A percentile compares a stretch with the other conserved stretches of the same genome.
phyloP scores from a whole-genome alignment of 1,139 yeast genomes.

The Hemisphaericaspora lyxosophila region DNA sequence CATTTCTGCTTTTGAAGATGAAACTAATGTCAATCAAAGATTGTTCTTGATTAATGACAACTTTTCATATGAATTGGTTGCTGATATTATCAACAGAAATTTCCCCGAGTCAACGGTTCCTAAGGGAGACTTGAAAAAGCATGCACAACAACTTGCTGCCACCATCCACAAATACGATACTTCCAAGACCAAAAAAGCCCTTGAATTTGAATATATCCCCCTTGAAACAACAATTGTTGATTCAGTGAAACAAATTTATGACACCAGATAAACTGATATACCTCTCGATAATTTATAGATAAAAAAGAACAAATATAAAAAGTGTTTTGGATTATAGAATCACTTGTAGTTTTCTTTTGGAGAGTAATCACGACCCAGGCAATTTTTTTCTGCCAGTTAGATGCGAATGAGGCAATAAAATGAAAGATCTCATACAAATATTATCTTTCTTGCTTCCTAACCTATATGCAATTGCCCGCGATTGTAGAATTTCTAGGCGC shows the following conservation, averaged over 20 bases:
- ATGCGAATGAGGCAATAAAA: no score
- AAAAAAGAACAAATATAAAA: no score
- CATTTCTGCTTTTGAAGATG: constrained; percentile 30
- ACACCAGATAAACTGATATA: constrained; percentile 14
- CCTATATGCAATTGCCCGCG: no score
- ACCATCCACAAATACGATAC: constrained; percentile 21
- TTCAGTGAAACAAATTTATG: constrained; percentile 38
- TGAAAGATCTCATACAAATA: no score
- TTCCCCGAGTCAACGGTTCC: constrained; percentile 15
- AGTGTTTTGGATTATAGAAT: no score
- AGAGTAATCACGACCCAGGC: no score
- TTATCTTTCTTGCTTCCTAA: no score
- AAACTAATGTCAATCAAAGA: constrained; percentile 25
- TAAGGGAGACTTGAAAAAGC: constrained; percentile 8
- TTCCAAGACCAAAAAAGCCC: constrained; percentile 24
- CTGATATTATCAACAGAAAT: constrained; percentile 24
- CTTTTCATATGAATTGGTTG: constrained; percentile 20
- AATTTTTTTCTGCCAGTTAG: no score
- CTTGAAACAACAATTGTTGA: constrained; percentile 37
- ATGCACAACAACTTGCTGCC: constrained; percentile 3
- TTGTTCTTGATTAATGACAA: constrained; percentile 27
- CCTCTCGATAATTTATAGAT: no score
- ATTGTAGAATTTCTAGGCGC: no score
- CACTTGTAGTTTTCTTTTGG: no score
- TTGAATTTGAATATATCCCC: constrained; percentile 34